Evolutionary conservation across 83 land plant species (phyloP).

Genomic region (Isoetes engelmannii): DNA sequence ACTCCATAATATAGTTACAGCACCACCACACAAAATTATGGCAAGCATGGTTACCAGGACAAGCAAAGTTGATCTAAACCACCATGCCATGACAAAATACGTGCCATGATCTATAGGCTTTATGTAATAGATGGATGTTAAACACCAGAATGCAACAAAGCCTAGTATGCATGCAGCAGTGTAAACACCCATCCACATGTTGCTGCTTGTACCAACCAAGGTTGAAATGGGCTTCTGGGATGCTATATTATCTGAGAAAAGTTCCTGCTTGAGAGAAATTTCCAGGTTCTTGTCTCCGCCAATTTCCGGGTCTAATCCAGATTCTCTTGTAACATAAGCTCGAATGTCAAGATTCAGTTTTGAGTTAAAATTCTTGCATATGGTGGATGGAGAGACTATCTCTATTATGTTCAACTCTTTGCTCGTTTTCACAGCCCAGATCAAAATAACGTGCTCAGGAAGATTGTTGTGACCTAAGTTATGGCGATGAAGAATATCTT

Average conservation of each 20-base stretch:
- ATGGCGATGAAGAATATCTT: constrained; percentile 61
- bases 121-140: constrained; percentile 41
- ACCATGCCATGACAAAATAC: constrained; percentile 28
- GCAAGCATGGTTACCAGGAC: constrained; percentile 46
- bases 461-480: constrained; percentile 41
- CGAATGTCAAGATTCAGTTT: constrained; percentile 51
- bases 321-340: constrained; percentile 63
- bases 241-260: constrained; percentile 21
- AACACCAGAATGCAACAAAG: constrained; percentile 29
- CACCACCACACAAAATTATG: constrained; percentile 49
- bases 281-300: constrained; percentile 43
- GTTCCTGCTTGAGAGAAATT: constrained; percentile 10
- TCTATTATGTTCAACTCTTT: constrained; percentile 67
- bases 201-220: constrained; percentile 74
- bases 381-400: constrained; percentile 31
- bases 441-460: constrained; percentile 49
- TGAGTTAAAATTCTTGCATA: constrained; percentile 41
- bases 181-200: constrained; percentile 51
- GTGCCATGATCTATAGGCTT: constrained; percentile 14
- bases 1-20: constrained; percentile 53
- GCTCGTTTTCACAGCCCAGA: constrained; percentile 78
- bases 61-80: constrained; percentile 54
- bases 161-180: constrained; percentile 47
- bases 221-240: constrained; percentile 44
- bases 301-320: constrained; percentile 23